Conservation (phyloP, 148 eudicot genomes). For the Arctostaphylos glauca region DNA sequence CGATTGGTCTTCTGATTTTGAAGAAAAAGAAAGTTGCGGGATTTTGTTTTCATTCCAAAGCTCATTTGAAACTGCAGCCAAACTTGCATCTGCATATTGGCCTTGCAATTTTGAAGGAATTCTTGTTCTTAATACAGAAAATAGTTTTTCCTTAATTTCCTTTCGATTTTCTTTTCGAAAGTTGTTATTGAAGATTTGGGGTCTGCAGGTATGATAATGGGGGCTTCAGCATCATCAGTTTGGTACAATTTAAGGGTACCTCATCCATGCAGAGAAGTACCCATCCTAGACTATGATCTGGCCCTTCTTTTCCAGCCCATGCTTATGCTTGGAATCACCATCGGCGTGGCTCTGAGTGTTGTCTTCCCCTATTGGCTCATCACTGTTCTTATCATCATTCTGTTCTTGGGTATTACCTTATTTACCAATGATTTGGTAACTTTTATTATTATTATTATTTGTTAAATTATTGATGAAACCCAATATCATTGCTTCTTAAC, state of each 20-base stretch:
- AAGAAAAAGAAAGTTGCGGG: no score
- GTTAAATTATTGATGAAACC: neutral
- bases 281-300: constrained; percentile 90
- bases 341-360: constrained; percentile 89
- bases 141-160: neutral
- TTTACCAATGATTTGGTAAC: neutral
- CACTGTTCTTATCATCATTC: constrained; percentile 85
- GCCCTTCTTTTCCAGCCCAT: constrained; percentile 96
- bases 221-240: constrained; percentile 91
- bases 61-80: neutral
- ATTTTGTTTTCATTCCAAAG: neutral
- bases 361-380: constrained; percentile 98
- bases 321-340: constrained; percentile 96
- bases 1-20: no score
- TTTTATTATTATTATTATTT: neutral
- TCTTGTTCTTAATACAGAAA: neutral
- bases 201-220: constrained; percentile 99
- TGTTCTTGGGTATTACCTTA: constrained; percentile 60
- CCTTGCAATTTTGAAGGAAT: neutral
- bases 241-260: constrained; percentile 92
- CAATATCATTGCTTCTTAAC: neutral
- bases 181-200: neutral
- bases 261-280: constrained; percentile 85
- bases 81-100: no score
- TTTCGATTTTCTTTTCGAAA: neutral